These are phyloP conservation scores for Umbellularia californica DNA, from an alignment of 164 flowering plant genomes.

Conservation along the genomic window DNA sequence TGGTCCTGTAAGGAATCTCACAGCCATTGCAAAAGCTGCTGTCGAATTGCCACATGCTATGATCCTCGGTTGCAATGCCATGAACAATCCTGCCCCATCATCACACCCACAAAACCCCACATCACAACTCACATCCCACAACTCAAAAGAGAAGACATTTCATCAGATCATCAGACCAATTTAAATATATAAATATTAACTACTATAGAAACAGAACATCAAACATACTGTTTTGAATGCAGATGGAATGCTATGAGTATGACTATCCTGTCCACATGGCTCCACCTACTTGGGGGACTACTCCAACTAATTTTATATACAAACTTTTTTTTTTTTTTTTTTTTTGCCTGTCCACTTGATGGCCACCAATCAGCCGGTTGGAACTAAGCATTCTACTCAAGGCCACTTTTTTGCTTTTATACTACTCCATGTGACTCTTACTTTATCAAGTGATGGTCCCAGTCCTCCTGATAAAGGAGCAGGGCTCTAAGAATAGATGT, in stretches of 20 bases:
- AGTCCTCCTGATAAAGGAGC: neutral
- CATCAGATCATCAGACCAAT: neutral
- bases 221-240: neutral
- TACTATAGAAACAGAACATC: neutral
- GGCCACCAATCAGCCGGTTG: neutral
- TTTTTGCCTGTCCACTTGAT: neutral
- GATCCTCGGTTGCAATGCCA: slow-evolving; percentile 97
- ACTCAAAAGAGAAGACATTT: neutral
- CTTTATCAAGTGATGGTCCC: no score
- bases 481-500: neutral
- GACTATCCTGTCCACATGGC: neutral
- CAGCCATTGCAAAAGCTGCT: slow-evolving; percentile 84
- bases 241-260: neutral
- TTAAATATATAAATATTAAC: neutral
- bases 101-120: neutral
- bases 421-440: no score
- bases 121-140: neutral
- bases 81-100: slow-evolving; percentile 66
- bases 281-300: neutral
- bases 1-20: slow-evolving; percentile 94
- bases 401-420: no score
- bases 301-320: no score
- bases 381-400: neutral
- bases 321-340: no score
- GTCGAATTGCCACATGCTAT: slow-evolving; percentile 92